Percentiles rank a stretch among this genome's conserved stretches.
phyloP scores from a whole-genome alignment of 2,329 filamentous ascomycete genomes.

The Xylariomycetidae sp. region DNA sequence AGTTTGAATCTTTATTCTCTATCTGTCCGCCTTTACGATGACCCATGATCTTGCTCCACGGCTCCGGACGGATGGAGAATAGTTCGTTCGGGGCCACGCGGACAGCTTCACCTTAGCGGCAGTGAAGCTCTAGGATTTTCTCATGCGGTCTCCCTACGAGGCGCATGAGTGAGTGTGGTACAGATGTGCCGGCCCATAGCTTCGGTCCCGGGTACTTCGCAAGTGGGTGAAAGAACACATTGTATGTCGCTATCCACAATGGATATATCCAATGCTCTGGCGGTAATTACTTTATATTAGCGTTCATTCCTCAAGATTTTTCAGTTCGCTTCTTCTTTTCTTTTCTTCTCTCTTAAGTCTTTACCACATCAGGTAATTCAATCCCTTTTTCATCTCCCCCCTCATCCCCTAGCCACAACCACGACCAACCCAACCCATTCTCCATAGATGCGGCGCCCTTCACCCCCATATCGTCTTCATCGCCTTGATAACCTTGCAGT shows the following conservation, averaged over 20 bases:
- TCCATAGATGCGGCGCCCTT: no score
- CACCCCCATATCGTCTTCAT: slow-evolving; percentile 33
- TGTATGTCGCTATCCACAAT: no score
- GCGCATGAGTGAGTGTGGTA: slow-evolving; percentile 20
- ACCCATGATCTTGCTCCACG: slow-evolving; percentile 37
- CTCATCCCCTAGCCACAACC: no score
- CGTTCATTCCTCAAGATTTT: no score
- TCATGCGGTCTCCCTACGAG: slow-evolving; percentile 18
- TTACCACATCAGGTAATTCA: no score
- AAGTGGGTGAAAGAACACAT: slow-evolving; percentile 25
- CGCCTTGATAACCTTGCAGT: slow-evolving; percentile 39
- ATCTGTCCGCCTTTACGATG: slow-evolving; percentile 24
- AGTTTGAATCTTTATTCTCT: slow-evolving; percentile 27
- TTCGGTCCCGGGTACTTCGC: slow-evolving; percentile 23
- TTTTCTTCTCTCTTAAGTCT: no score
- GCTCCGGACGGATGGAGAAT: slow-evolving; percentile 32
- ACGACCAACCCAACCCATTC: no score
- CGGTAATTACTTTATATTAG: no score
- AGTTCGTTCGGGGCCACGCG: slow-evolving; percentile 38
- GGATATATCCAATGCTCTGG: no score
- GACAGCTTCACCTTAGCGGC: slow-evolving; percentile 35
- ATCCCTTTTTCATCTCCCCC: no score
- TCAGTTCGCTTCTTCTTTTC: no score
- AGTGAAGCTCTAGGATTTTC: slow-evolving; percentile 25
- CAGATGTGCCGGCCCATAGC: slow-evolving; percentile 16